A percentile compares a stretch with the other conserved stretches of the same genome.
These are phyloP conservation scores for Elsinoe australis DNA, from an alignment of 2,329 filamentous ascomycete genomes.

Conservation along the genomic window DNA sequence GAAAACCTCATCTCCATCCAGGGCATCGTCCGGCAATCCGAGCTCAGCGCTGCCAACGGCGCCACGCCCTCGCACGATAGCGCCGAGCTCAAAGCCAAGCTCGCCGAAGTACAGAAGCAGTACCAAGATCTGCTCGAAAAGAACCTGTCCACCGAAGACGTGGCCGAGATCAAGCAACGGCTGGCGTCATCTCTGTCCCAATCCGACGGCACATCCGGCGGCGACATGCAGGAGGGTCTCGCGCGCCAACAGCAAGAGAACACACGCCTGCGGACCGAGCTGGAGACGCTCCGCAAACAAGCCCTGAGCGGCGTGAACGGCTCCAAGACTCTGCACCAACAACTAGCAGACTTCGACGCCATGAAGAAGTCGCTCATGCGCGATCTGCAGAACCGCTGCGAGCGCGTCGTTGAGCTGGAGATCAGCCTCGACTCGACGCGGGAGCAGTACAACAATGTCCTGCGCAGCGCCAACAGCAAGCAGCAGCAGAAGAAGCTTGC, in stretches of 20 bases:
- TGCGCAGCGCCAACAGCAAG: slow-evolving; percentile 92
- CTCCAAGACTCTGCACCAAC: slow-evolving; percentile 86
- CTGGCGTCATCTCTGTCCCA: slow-evolving; percentile 71
- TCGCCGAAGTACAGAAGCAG: slow-evolving; percentile 67
- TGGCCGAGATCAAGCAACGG: slow-evolving; percentile 73
- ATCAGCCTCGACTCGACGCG: slow-evolving; percentile 95
- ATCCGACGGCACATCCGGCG: slow-evolving; percentile 60
- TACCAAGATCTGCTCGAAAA: slow-evolving; percentile 76
- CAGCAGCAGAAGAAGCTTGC: slow-evolving; percentile 99
- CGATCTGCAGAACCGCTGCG: slow-evolving; percentile 94
- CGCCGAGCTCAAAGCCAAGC: slow-evolving; percentile 65
- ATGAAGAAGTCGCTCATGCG: slow-evolving; percentile 99
- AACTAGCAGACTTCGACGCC: slow-evolving; percentile 95
- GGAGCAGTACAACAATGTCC: slow-evolving; percentile 98
- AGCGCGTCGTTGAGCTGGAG: slow-evolving; percentile 92
- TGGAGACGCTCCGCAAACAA: slow-evolving; percentile 72
- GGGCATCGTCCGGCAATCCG: slow-evolving; percentile 84
- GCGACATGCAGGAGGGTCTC: slow-evolving; percentile 70
- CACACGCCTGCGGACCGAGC: slow-evolving; percentile 66
- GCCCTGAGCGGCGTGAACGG: slow-evolving; percentile 54
- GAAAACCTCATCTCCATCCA: slow-evolving; percentile 80
- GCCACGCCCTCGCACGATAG: slow-evolving; percentile 50
- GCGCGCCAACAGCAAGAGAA: slow-evolving; percentile 74
- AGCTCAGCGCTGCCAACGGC: slow-evolving; percentile 67
- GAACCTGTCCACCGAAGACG: slow-evolving; percentile 69